Evolutionary conservation across 192 early-diverging fungal species (phyloP).

Genomic region (Spinellus fusiger): DNA sequence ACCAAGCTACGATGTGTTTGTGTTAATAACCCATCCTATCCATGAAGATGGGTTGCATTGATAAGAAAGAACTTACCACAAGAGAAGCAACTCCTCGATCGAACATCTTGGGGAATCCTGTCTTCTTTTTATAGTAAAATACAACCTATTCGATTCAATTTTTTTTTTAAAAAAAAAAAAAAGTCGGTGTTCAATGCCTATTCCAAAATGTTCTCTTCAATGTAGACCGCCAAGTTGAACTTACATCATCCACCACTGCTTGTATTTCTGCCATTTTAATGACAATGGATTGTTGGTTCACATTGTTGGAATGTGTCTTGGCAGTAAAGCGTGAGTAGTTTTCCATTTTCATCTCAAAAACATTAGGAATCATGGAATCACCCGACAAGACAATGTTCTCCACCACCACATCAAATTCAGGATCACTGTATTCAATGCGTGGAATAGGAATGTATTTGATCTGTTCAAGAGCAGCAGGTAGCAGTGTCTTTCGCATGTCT

Average conservation of each 20-base stretch:
- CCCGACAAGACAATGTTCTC: slow-evolving; percentile 38
- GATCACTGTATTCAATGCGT: slow-evolving; percentile 40
- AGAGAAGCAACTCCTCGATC: slow-evolving; percentile 33
- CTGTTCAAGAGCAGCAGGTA: slow-evolving; percentile 36
- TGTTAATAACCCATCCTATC: not conserved
- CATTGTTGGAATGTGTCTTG: slow-evolving; percentile 11
- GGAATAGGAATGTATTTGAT: slow-evolving; percentile 40
- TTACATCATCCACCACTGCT: slow-evolving; percentile 25
- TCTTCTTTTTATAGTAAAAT: slow-evolving; percentile 36
- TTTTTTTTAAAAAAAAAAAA: not conserved
- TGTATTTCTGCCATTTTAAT: slow-evolving; percentile 33
- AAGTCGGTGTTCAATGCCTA: not conserved
- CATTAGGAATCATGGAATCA: slow-evolving; percentile 30
- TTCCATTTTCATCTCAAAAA: slow-evolving; percentile 33
- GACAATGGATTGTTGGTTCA: slow-evolving; percentile 23
- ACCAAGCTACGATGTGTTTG: not conserved
- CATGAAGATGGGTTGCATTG: too few species aligned
- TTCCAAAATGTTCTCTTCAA: not conserved
- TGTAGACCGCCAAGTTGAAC: too few species aligned
- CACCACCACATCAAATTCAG: slow-evolving; percentile 34
- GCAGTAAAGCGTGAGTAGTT: slow-evolving; percentile 31
- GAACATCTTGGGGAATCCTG: slow-evolving; percentile 28
- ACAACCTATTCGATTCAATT: too few species aligned
- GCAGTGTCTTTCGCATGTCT: slow-evolving; percentile 33
- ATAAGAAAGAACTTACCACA: not conserved